Conservation (phyloP, 495 filamentous ascomycete species). For the Xylaria curta region DNA sequence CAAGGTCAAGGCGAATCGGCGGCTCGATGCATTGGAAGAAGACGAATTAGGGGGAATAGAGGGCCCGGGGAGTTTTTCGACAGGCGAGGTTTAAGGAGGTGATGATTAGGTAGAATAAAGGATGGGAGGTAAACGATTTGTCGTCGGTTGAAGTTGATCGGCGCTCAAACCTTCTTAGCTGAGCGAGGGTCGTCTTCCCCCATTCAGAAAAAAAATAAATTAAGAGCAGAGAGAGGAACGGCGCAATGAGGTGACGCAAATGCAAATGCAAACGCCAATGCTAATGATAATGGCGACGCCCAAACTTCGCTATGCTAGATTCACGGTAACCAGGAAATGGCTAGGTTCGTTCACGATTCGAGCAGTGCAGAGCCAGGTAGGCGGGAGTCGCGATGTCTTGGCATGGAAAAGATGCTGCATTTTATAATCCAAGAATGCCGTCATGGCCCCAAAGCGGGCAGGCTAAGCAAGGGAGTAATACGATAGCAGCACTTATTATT, state of each 20-base stretch:
- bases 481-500: conserved; percentile 10
- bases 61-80: neutral
- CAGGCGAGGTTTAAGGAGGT: neutral
- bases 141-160: conserved; percentile 18
- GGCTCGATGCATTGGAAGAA: conserved; percentile 18
- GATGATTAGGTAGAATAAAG: neutral
- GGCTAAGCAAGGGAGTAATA: neutral
- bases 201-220: conserved; percentile 14
- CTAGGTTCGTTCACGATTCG: neutral
- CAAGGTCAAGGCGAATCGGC: conserved; percentile 11
- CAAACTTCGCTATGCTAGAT: neutral
- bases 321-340: neutral
- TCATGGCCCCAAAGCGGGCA: conserved; percentile 9
- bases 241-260: conserved; percentile 19
- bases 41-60: neutral
- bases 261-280: neutral
- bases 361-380: conserved; percentile 13
- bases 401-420: neutral
- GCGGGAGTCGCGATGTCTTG: conserved; percentile 17
- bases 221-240: conserved; percentile 5
- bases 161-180: conserved; percentile 23
- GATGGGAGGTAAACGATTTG: neutral
- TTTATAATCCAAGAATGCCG: conserved; percentile 13
- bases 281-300: neutral
- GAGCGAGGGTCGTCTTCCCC: conserved; percentile 17